Evolutionary conservation across 345 rosid genomes (phyloP), one percentile per base, ranked within the genome.

Genomic region (Eucalyptus sideroxylon): DNA sequence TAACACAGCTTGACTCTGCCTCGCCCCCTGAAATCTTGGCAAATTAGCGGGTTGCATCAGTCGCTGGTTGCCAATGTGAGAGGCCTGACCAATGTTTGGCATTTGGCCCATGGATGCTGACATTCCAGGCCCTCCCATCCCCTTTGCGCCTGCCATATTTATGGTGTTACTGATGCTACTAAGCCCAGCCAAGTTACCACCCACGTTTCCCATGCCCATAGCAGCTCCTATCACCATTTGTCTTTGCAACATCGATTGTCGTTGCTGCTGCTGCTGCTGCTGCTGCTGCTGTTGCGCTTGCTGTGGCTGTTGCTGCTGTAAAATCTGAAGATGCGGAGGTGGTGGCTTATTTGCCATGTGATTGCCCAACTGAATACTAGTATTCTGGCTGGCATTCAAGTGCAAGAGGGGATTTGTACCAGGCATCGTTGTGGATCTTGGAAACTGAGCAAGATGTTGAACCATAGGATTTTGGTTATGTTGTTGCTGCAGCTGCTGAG

Each of bases 311-410:
- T 90, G 97, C 88, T 92, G 97, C 89, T 94, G 98, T 16, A 96
- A 89, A 92, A 93, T 88, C 94, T 95, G 99, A 92, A 96, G 94
- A 91, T 94, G 99, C 88, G 92, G 94, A 87, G 96, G 16, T 12
- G 96, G 89, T 88, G 93, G 82, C 90, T 95, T 97, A 92, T 94
- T 96, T 83, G 92, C 95, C 97, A 96, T 94, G 92, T 94, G 99
- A 91, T 92, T 95, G 72, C 96, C 95, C 89, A 95, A 88, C 87
- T 94, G 99, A 96, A 96, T 92, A 90, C 92, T 34, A 34, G 37
- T 34, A 34, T 34, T 34, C 37, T 34, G 37, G 37, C 37, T 92
- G 40, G 97, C 89, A 91, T 91, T 95, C 91, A 97, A 87, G 42
- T 96, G 94, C 13, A 98, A 92, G 81, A 95, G 94, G 24, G 95